Percentiles rank a stretch among this genome's conserved stretches.
Conservation (phyloP, 2,329 filamentous ascomycete species). For the Polytolypa hystricis region DNA sequence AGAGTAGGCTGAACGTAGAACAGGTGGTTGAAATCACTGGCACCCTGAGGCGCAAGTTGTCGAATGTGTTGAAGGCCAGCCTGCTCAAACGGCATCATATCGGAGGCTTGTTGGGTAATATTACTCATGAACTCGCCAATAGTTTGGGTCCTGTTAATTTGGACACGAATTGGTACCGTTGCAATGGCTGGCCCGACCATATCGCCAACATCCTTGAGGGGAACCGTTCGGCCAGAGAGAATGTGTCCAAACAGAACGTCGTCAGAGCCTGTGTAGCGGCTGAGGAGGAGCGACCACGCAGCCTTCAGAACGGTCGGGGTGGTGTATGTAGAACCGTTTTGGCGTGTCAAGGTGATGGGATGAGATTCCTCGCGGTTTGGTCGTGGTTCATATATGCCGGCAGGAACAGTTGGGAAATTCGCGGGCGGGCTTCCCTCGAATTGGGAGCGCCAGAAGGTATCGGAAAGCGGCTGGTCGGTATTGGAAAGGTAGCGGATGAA, state of each 20-base stretch:
- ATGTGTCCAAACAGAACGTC: slow-evolving; percentile 35
- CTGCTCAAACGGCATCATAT: slow-evolving; percentile 48
- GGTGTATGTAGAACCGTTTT: slow-evolving; percentile 8
- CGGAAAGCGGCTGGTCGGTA: slow-evolving; percentile 12
- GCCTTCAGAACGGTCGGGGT: slow-evolving; percentile 28
- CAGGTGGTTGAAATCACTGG: slow-evolving; percentile 31
- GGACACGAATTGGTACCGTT: slow-evolving; percentile 31
- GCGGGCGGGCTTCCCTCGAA: background rate
- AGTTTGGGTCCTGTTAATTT: slow-evolving; percentile 21
- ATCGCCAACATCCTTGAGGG: slow-evolving; percentile 25
- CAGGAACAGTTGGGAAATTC: slow-evolving; percentile 4
- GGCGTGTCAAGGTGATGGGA: background rate
- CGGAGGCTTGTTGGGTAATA: slow-evolving; percentile 44
- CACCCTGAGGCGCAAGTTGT: slow-evolving; percentile 35
- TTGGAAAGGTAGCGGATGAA: slow-evolving; percentile 14
- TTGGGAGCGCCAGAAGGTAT: slow-evolving; percentile 29
- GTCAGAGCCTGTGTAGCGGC: slow-evolving; percentile 26
- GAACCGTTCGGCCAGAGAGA: slow-evolving; percentile 28
- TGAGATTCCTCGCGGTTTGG: background rate
- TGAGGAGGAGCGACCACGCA: slow-evolving; percentile 31
- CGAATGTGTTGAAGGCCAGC: slow-evolving; percentile 41
- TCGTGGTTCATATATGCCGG: slow-evolving; percentile 7
- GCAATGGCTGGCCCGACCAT: slow-evolving; percentile 32
- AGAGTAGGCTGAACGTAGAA: slow-evolving; percentile 25
- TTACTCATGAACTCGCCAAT: slow-evolving; percentile 39